Evolutionary conservation across 345 rosid genomes (phyloP), one percentile per base, ranked within the genome.

Genomic region (Aurinia saxatilis): DNA sequence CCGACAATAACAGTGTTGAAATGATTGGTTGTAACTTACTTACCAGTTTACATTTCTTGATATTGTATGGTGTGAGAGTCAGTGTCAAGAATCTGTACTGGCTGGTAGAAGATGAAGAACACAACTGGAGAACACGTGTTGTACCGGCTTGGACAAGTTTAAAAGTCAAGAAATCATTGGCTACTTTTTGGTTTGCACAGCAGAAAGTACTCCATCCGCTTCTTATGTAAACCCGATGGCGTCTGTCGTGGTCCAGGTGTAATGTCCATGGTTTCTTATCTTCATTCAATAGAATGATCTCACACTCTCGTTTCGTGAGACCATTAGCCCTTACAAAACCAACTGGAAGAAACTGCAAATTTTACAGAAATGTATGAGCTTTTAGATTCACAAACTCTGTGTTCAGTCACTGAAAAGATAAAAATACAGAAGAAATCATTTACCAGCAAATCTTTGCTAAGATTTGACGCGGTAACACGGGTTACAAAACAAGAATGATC

Each of bases 151-250:
- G 2, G 2, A 54, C 70, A 35, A 54, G 54, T 16, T 44, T 54
- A 6, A 65, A 25, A 2, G 70, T 34, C 18, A 53, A 15, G 0
- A 3, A 1, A 54, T 0, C 7, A 7, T 65, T 54, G n/a, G 23
- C 46, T 34, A n/a, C 40, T 34, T 0, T 8, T 7, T 9, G 0
- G 55, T 65, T 65, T 10, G 34, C 46, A 37, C 9, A 0, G 46
- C 70, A 65, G 54, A 65, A 65, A 23, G 11, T 25, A 23, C 18
- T 45, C 70, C 70, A 65, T 5, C 62, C 70, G 3, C 14, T 1
- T 54, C 53, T 65, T 30, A 54, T 35, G 70, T 54, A 65, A 21
- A 12, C 70, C 0, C 4, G 0, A 35, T 42, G 25, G 1, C 7
- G 1, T 49, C 8, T 49, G 47, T 34, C 10, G 30, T 34, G 1